These are phyloP conservation scores for Bothriochloa decipiens DNA, from an alignment of 176 grass and related monocot species.

Conservation along the genomic window DNA sequence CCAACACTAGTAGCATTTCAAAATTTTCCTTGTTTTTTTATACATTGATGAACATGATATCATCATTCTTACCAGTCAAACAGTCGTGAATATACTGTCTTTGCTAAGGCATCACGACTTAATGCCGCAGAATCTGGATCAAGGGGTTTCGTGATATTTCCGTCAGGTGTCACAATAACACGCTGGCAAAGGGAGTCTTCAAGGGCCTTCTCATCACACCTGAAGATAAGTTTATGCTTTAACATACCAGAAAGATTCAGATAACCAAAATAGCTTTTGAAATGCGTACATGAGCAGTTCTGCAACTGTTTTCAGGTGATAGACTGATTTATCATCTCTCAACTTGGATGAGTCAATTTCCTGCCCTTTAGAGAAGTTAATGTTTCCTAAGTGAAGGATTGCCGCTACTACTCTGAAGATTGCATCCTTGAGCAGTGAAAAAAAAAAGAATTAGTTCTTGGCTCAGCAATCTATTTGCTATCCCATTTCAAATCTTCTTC, in stretches of 20 bases:
- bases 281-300: conserved; percentile 77
- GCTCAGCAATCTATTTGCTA: background rate
- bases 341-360: conserved; percentile 84
- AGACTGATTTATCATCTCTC: conserved; percentile 73
- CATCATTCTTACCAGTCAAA: conserved; percentile 81
- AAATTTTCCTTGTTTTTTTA: conserved; percentile 2
- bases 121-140: conserved; percentile 87
- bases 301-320: conserved; percentile 82
- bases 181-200: conserved; percentile 86
- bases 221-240: conserved; percentile 43
- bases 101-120: conserved; percentile 86
- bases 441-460: conserved; percentile 34
- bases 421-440: conserved; percentile 70
- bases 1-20: conserved; percentile 30
- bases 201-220: conserved; percentile 81
- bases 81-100: conserved; percentile 89
- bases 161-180: conserved; percentile 93
- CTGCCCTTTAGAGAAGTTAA: conserved; percentile 80
- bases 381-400: conserved; percentile 92
- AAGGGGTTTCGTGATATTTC: conserved; percentile 92
- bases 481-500: background rate
- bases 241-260: conserved; percentile 29
- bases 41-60: conserved; percentile 19
- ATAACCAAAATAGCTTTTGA: conserved; percentile 15
- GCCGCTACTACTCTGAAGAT: conserved; percentile 90